These are phyloP conservation scores for Kuraishia molischiana DNA, from an alignment of 805 yeast genomes.

Conservation along the genomic window DNA sequence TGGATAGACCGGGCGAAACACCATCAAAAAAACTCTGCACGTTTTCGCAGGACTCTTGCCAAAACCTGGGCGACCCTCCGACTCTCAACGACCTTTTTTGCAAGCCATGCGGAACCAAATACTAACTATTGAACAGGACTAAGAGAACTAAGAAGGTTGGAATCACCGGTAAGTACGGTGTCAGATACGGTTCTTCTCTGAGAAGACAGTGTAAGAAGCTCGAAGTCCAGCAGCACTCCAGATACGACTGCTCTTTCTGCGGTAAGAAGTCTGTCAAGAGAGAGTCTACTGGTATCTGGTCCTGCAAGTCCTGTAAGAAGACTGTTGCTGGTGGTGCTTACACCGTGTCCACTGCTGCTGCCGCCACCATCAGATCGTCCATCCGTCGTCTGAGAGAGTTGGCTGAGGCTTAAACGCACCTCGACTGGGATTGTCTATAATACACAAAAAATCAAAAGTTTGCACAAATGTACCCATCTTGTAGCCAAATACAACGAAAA, in stretches of 20 bases:
- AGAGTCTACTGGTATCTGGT: slow-evolving; percentile 99
- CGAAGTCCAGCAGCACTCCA: slow-evolving; percentile 98
- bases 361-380: slow-evolving; percentile 99
- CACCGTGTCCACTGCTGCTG: slow-evolving; percentile 98
- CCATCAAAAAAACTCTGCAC: too few relatives aligned
- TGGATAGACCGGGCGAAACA: too few relatives aligned
- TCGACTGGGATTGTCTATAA: not conserved
- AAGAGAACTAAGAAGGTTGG: slow-evolving; percentile 99
- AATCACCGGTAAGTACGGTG: slow-evolving; percentile 99
- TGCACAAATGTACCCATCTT: too few relatives aligned
- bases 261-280: slow-evolving; percentile 98
- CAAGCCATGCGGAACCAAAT: too few relatives aligned
- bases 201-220: slow-evolving; percentile 99
- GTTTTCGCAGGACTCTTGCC: too few relatives aligned
- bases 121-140: too few relatives aligned
- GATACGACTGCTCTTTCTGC: slow-evolving; percentile 99
- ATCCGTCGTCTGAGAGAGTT: slow-evolving; percentile 99
- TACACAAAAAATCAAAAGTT: not conserved
- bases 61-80: too few relatives aligned
- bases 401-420: slow-evolving; percentile 92
- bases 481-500: too few relatives aligned
- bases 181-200: slow-evolving; percentile 99
- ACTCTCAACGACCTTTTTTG: too few relatives aligned
- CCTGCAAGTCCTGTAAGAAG: slow-evolving; percentile 89
- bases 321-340: slow-evolving; percentile 99